Evolutionary conservation across 129 eudicot genomes (phyloP).

Genomic region (Tanacetum coccineum): DNA sequence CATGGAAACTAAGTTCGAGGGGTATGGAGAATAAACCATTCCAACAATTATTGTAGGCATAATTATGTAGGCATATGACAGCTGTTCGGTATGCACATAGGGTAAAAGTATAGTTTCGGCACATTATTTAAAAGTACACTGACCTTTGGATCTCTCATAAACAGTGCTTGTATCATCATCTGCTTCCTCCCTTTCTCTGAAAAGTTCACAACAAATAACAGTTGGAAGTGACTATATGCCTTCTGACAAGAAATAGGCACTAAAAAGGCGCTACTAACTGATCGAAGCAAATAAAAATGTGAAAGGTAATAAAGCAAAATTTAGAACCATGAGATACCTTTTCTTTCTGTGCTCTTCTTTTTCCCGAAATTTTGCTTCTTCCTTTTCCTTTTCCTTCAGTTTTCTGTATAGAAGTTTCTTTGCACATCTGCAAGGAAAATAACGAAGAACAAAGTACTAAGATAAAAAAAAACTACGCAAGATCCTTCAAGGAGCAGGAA

Average conservation of each 20-base stretch:
- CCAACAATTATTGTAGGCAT: too few relatives aligned
- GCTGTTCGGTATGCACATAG: not conserved
- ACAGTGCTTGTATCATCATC: conserved; percentile 44
- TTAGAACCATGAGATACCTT: conserved; percentile 41
- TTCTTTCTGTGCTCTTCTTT: conserved; percentile 47
- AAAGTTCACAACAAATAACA: conserved; percentile 14
- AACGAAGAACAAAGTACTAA: not conserved
- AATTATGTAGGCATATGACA: not conserved
- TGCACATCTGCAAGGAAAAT: conserved; percentile 52
- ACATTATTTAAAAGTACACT: conserved; percentile 3
- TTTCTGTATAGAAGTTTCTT: conserved; percentile 78
- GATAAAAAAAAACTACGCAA: not conserved
- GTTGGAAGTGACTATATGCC: not conserved
- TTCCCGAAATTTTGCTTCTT: conserved; percentile 41
- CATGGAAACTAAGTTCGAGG: too few relatives aligned
- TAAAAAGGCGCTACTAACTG: too few relatives aligned
- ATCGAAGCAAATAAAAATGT: not conserved
- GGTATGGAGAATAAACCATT: too few relatives aligned
- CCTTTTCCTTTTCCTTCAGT: conserved; percentile 67
- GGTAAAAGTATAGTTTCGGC: not conserved
- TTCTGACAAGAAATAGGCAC: not conserved
- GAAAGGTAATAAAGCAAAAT: not conserved
- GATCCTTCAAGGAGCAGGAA: not conserved
- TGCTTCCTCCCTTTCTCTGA: conserved; percentile 58
- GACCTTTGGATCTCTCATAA: conserved; percentile 54